Base-by-base conservation (phyloP, 306 rosid species). In the Cucurbita pepo region DNA sequence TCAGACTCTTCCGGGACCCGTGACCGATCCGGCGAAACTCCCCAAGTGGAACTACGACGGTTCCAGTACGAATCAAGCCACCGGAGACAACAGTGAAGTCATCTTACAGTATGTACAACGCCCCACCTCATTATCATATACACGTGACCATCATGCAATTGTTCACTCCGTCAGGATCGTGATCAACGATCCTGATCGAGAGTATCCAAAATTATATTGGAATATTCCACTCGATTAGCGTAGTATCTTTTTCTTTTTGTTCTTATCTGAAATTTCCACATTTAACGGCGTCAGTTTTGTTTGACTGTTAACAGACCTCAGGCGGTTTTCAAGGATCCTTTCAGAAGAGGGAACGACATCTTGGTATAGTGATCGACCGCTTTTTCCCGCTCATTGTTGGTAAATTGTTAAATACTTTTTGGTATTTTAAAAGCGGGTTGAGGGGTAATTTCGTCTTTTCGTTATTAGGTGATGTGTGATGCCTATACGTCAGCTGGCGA, bases 31-130 rank as follows among this genome's bases (percentile, higher is more conserved):
- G 13, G 48, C 83, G 56, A 54, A 80, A 62, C 89, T 85, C 0
- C 89, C 89, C 1, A 82, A 65, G 53, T 85, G 89, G 89, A 85
- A 85, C 77, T 85, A 77, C 74, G 89, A 85, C 58, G 89, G 86
- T 22, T 85, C 89, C 38, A 85, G 89, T 77, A 85, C 89, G 1
- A 69, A 76, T 63, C 89, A 85, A 74, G 89, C 89, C 56, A 59
- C 89, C 1, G 89, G 89, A 21, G 80, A 78, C 22, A 51, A 85
- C 74, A 82, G 86, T 54, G 89, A 85, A 80, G 89, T 85, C n/a
- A 82, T 85, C 25, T 9, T 85, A 21, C 22, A 78, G 89, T 85
- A 82, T 5, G 88, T 69, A 44, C 37, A 38, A 30, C 57, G 21
- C 51, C 34, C 7, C 30, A n/a, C 8, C 70, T 52, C 0, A 15